Evolutionary conservation across 2,329 filamentous ascomycete species (phyloP), one percentile per base, ranked within the genome.

Genomic region (Paraphaeosphaeria minitans): DNA sequence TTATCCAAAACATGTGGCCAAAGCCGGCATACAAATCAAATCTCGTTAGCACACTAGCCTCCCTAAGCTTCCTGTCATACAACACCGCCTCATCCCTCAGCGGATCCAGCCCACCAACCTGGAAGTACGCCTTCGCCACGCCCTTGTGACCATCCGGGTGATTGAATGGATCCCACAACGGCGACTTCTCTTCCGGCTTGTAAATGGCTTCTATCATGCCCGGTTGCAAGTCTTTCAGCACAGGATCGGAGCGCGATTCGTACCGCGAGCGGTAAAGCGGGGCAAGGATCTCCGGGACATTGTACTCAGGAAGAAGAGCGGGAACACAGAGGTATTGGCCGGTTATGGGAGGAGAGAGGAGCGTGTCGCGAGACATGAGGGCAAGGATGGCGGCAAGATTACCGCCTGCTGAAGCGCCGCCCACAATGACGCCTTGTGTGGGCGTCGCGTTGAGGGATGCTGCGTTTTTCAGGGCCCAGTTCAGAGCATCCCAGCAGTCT

Each of bases 381-480:
- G 80, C 75, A 0, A 84, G 74, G 0, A 80, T 80, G 0, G 79
- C 78, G n/a, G 81, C 76, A 56, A 84, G 78, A 64, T 84, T 84
- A n/a, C 80, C 83, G 4, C 82, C 83, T 0, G 82, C 82, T 1
- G 80, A 82, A 5, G 78, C 81, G 19, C 83, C 83, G 9, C 82
- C 81, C 0, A 84, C 66, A n/a, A 84, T 74, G 60, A 84, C 81
- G 9, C 82, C 82, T 53, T 74, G 75, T 4, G 67, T 58, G 1
- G 82, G 76, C 49, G 83, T 75, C 1, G 78, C 78, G 9, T 73
- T 65, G 6, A 83, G 67, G 0, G 37, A 48, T 0, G 55, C 16
- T 53, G 64, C 74, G 59, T 70, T 70, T 27, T 59, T 63, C 19
- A 66, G 68, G 43, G 77, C 76, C 80, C 81, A 82, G 60, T 75